Evolutionary conservation across 2,329 filamentous ascomycete species (phyloP).

Genomic region (Aspergillus cejpii): DNA sequence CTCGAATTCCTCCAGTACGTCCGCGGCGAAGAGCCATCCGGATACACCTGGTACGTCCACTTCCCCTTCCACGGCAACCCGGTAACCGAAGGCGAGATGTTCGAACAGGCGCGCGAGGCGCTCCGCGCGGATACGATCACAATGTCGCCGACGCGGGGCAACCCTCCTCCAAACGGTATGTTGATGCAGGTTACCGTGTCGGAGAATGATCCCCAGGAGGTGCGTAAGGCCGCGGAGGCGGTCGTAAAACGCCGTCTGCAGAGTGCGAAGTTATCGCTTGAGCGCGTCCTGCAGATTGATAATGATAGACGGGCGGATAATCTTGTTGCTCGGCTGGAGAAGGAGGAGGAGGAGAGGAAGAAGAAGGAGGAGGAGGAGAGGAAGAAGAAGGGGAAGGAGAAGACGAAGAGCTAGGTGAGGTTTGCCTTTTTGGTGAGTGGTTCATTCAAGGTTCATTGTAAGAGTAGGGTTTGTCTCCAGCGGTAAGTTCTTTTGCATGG

Average conservation of each 20-base stretch:
- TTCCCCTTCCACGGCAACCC: conserved; percentile 4
- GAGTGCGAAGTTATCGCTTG: neutral
- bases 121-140: neutral
- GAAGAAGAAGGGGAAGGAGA: too few relatives aligned
- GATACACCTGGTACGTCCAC: conserved; percentile 6
- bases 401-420: too few relatives aligned
- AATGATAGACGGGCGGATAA: neutral
- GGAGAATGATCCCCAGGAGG: neutral
- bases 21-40: neutral
- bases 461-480: too few relatives aligned
- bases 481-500: too few relatives aligned
- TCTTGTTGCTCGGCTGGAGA: neutral
- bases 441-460: neutral
- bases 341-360: neutral
- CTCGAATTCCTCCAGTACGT: neutral
- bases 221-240: neutral
- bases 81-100: neutral
- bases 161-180: neutral
- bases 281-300: neutral
- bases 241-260: neutral
- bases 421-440: neutral
- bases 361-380: too few relatives aligned
- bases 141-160: neutral
- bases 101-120: neutral
- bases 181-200: neutral